phyloP scores from a whole-genome alignment of 441 rosid genomes.

The Hypseocharis bilobata region DNA sequence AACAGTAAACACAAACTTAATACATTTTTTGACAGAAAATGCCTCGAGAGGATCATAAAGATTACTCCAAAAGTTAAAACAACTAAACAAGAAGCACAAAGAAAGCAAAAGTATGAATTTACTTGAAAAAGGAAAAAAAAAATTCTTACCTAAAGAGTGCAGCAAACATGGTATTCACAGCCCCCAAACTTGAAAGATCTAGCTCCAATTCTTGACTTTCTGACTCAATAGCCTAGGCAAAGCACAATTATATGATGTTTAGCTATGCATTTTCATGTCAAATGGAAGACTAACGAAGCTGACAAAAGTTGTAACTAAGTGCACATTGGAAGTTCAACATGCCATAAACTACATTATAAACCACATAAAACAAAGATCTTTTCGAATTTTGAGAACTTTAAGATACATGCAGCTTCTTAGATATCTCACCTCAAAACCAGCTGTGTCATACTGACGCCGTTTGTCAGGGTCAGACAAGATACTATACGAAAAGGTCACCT shows the following conservation, averaged over 20 bases:
- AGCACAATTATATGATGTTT: constrained; percentile 21
- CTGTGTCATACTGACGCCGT: constrained; percentile 67
- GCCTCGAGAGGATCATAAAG: not conserved
- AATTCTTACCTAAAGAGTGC: constrained; percentile 67
- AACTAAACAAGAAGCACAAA: not conserved
- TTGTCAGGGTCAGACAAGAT: constrained; percentile 84
- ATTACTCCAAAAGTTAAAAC: not conserved
- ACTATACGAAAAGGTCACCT: constrained; percentile 81
- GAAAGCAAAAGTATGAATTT: not conserved
- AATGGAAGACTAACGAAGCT: not conserved
- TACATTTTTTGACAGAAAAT: not conserved
- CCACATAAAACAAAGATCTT: constrained; percentile 1
- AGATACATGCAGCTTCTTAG: not conserved
- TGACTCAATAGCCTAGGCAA: constrained; percentile 73
- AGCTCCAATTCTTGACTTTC: constrained; percentile 83
- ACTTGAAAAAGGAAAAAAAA: not conserved
- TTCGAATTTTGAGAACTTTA: constrained; percentile 3
- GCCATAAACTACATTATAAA: not conserved
- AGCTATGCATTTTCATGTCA: constrained; percentile 1
- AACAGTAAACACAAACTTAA: constrained; percentile 18
- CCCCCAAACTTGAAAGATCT: constrained; percentile 91
- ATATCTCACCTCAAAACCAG: constrained; percentile 84
- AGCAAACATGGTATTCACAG: constrained; percentile 94
- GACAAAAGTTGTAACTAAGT: not conserved
- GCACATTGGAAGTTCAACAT: not conserved